Base-by-base conservation (phyloP, 495 filamentous ascomycete species). In the Trypethelium eluteriae region DNA sequence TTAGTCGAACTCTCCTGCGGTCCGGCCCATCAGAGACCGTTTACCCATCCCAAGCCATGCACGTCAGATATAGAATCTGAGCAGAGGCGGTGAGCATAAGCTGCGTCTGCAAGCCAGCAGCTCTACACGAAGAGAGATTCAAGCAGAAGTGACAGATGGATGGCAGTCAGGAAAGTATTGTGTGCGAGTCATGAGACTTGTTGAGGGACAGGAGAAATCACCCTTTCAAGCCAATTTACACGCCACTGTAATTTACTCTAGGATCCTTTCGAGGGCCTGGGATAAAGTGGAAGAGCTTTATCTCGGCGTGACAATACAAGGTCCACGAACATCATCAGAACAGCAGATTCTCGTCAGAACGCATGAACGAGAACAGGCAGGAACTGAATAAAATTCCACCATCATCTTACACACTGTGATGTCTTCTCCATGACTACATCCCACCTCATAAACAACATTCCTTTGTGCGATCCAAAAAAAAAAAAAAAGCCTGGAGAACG, bases 181-280 rank as follows among this genome's bases (percentile, higher is more conserved):
- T 68, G 11, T 16, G 67, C 44, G 62, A 35, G 49, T 50, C 14
- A 68, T 68, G 67, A 68, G 67, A 65, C 67, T 63, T 49, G 56
- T 14, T 16, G 7, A 56, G 63, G n/a, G 32, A 53, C 35, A 57
- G 39, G 35, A 2, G 2, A 41, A 47, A 38, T 35, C 38, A 16
- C 10, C 38, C 38, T 38, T 16, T 16, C 67, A 62, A 46, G 66
- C 61, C 67, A 66, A 64, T 68, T 65, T 68, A 39, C 47, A 47
- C 18, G 63, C 12, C 35, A 34, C 14, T 36, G 3, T 47, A 25
- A 34, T 62, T 68, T 64, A 3, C 5, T 68, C 63, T 68, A 41
- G 67, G 67, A 68, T 65, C 67, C n/a, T 49, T 38, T 68, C 16
- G 63, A 65, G 67, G 67, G 62, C 67, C 62, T 9, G 47, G 34